Base-by-base conservation (phyloP, 1,284 basidiomycete genomes). In the Apiotrichum sp. region DNA sequence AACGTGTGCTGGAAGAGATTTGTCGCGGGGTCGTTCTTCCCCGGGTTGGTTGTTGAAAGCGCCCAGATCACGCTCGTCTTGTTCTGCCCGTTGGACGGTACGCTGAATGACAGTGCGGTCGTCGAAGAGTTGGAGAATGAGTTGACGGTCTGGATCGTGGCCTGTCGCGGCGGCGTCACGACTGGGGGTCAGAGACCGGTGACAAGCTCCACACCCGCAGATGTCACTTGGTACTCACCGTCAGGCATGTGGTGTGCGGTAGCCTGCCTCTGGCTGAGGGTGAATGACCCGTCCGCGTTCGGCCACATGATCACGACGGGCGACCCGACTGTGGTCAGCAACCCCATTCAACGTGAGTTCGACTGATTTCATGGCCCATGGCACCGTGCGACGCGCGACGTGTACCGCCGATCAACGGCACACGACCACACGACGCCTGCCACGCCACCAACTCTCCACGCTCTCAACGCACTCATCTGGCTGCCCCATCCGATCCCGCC, bases 291-390 rank as follows among this genome's bases (percentile, higher is more conserved):
- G 59, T 83, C 79, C 9, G 71, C 68, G 64, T 84, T 83, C 6
- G 80, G 74, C 85, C 85, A 87, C 72, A 83, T 80, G 47, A 87
- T 82, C 50, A 86, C 81, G 82, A 86, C 83, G 0, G 82, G 80
- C 9, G 80, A 75, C 58, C 78, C 60, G 7, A 76, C 69, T 73
- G 52, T 36, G 1, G 45, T 58, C 36, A 58, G 53, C n/a, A n/a
- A n/a, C n/a, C n/a, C n/a, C n/a, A n/a, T n/a, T n/a, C n/a, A n/a
- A n/a, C n/a, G n/a, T 10, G 3, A 6, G 4, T 9, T 16, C 11
- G 38, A 11, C 34, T 1, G 4, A 11, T n/a, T 38, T 41, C 8
- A 6, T 36, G 35, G 6, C 35, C 35, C 35, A 36, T 11, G 6
- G 35, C 35, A 36, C 6, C 35, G 7, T 36, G n/a, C n/a, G n/a